Base-by-base conservation (phyloP, 192 early-diverging fungal species). In the Obelidium mucronatum region DNA sequence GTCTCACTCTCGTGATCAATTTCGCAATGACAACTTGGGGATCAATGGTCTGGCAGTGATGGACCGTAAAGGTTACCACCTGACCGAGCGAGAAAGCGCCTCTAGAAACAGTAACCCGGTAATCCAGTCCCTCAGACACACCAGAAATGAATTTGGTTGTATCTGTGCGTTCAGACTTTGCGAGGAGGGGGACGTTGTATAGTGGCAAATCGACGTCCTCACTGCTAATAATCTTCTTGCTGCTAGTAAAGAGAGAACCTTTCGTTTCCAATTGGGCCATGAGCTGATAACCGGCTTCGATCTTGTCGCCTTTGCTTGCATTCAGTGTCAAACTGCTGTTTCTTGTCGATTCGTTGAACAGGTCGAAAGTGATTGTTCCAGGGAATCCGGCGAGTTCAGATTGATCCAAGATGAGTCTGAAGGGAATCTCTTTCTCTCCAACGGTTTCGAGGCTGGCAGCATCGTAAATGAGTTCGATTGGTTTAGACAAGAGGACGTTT, bases 131-230 rank as follows among this genome's bases (percentile, higher is more conserved):
- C 3, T 24, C 5, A 4, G 35, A 53, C 39, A 62, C 56, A 24
- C 77, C 77, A 31, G 37, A 40, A 54, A 78, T 60, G 62, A 78
- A 61, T 24, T 37, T 44, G 37, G 60, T 65, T 0, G 77, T 78
- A 61, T 78, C 77, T 17, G 59, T 37, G 6, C 35, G 40, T 11
- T 44, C 28, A 2, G 59, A 39, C 17, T n/a, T 22, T 2, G 73
- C 13, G 8, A 78, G 68, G 40, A 13, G 31, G 15, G 77, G 68
- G 13, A 73, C 60, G 62, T 78, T 68, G 77, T 72, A 72, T 19
- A 26, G 58, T 4, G 77, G 77, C 33, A 78, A 11, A 68, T 78
- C 77, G 35, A 78, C 77, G 30, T 30, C 44, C 34, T 78, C 77
- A 3, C 33, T 28, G 40, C 5, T 17, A 34, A 8, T 15, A 11